Conservation (phyloP, 495 filamentous ascomycete genomes). For the Trichoderma reesei region DNA sequence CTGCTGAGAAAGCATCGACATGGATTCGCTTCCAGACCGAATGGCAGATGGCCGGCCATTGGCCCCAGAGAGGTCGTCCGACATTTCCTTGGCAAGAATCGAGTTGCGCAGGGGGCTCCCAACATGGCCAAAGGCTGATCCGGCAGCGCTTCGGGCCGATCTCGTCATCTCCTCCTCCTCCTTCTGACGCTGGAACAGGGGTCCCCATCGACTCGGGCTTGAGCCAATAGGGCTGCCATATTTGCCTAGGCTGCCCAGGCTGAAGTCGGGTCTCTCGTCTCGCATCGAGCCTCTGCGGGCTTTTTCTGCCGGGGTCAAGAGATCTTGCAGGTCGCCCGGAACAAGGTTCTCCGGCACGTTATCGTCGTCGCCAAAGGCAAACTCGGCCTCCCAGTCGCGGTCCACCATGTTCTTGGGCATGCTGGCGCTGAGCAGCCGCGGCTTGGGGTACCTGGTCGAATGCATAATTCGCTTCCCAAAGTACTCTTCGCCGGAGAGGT, state of each 20-base stretch:
- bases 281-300: conserved; percentile 71
- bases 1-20: conserved; percentile 65
- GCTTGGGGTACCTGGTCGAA: conserved; percentile 67
- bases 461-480: conserved; percentile 69
- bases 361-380: conserved; percentile 57
- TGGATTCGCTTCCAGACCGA: conserved; percentile 33
- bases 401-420: conserved; percentile 52
- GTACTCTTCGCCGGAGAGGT: conserved; percentile 48
- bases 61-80: conserved; percentile 32
- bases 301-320: conserved; percentile 85
- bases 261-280: conserved; percentile 41
- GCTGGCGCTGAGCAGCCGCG: conserved; percentile 71
- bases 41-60: conserved; percentile 18
- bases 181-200: conserved; percentile 66
- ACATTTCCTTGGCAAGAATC: conserved; percentile 50
- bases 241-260: conserved; percentile 42
- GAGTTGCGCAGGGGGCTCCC: conserved; percentile 93
- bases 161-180: conserved; percentile 57
- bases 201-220: conserved; percentile 79
- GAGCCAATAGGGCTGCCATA: conserved; percentile 69
- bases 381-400: conserved; percentile 74
- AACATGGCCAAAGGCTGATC: conserved; percentile 66
- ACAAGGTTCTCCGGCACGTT: conserved; percentile 62
- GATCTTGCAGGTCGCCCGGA: conserved; percentile 73
- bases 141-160: conserved; percentile 16